Evolutionary conservation across 768 basidiomycete genomes (phyloP), one percentile per base, ranked within the genome.

Genomic region (Auricularia auricula-judae): DNA sequence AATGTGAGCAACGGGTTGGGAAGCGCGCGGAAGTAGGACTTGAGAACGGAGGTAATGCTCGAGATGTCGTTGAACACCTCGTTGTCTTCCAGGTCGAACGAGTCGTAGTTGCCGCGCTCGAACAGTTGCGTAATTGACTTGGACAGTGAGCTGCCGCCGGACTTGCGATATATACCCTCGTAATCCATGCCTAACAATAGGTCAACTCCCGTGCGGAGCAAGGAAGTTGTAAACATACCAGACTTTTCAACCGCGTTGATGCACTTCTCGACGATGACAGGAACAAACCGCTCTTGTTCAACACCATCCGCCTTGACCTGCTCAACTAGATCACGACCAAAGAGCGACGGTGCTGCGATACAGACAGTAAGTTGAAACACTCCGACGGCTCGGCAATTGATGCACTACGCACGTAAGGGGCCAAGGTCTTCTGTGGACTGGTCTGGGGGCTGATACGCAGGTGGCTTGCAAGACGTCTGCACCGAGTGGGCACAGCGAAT

Each of bases 111-210:
- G 63, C 93, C 94, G 60, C 89, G 84, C 71, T 98, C 97, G 70
- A 99, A 99, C 33, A 96, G 80, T 67, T 95, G 91, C 0, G 92
- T 94, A 76, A 99, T 98, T 62, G 82, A 82, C 77, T 96, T 96
- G 42, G 92, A 89, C 70, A 95, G 95, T 2, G 89, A 83, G 35
- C 90, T 86, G 2, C 97, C 97, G 36, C 97, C 97, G 0, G 88
- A 93, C 78, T 99, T 99, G 67, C 97, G 92, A 75, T 99, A 99
- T 67, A 99, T 93, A 11, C 97, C 97, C 74, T 99, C 97, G 71
- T 94, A 94, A 65, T 97, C 93, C 77, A 98, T 82, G 3, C 91
- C 95, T 91, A 62, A 62, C 36, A 35, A 34, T 12, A 67, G 36
- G 23, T 61, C 34, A 18, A 11, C 8, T 36, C 18, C 16, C 47